Base-by-base conservation (phyloP, 2,329 filamentous ascomycete species). In the Mariannaea sp. region DNA sequence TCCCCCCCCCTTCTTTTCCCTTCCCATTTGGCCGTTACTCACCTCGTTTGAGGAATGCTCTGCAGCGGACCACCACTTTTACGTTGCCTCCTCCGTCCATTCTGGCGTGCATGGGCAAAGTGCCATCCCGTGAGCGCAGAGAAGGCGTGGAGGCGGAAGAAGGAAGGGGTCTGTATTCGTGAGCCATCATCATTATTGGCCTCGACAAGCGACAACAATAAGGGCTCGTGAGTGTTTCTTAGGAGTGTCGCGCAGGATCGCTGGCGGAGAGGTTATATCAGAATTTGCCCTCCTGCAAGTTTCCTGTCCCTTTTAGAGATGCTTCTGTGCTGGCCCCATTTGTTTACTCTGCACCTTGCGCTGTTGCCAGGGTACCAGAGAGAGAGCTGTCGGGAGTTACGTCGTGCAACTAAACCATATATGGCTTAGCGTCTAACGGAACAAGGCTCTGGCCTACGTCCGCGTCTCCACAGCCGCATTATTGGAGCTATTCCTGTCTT, bases 91-190 rank as follows among this genome's bases (percentile, higher is more conserved):
- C 88, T 58, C 80, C 70, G 67, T 85, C 78, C 77, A 81, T 80
- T 69, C 76, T 79, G 62, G 77, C 76, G 64, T 79, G 77, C 55
- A 81, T 72, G 20, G 84, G 80, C 32, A 85, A 72, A n/a, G 81
- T 82, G 44, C 83, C 83, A 75, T 90, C 87, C 68, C 85, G 83
- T 32, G 88, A 88, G 56, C 89, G 83, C 65, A 93, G 75, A 20
- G 89, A 92, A 29, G 89, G 89, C 53, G 88, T 92, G 49, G 89
- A 92, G 42, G 89, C 89, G 49, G 84, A 87, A 16, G 89, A 92
- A 65, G 75, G 77, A 54, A 82, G 72, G 35, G 74, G 57, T 43
- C 65, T 65, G 49, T 62, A 66, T 54, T 77, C 73, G 49, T 76
- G 62, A 57, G 75, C 71, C 66, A 78, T 75, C 58, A 65, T 73